A percentile compares a stretch with the other conserved stretches of the same genome.
phyloP scores from a whole-genome alignment of 2,329 filamentous ascomycete species.

The Penicillium sp. region DNA sequence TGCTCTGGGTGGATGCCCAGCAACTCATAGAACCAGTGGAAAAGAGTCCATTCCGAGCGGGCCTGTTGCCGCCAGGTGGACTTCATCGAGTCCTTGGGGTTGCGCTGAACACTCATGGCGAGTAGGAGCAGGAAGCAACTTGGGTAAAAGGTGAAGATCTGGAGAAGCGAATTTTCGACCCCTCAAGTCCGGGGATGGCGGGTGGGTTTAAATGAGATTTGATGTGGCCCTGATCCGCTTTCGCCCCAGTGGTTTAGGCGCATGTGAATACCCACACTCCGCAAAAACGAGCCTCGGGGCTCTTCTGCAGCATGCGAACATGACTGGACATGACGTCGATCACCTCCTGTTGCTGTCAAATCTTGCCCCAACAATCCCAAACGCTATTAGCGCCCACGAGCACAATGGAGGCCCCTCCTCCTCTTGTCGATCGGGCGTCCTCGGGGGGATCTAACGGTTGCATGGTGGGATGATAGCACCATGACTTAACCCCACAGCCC shows the following conservation, averaged over 20 bases:
- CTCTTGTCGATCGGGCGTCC: background rate
- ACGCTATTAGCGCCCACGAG: background rate
- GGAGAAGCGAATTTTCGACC: background rate
- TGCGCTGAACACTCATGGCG: slow-evolving; percentile 20
- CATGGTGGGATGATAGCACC: slow-evolving; percentile 3
- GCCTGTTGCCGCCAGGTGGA: slow-evolving; percentile 30
- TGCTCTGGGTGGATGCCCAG: slow-evolving; percentile 27
- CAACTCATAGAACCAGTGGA: slow-evolving; percentile 33
- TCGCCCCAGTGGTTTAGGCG: slow-evolving; percentile 13
- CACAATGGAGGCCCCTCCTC: background rate
- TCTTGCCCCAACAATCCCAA: slow-evolving; percentile 19
- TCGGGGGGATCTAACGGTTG: background rate
- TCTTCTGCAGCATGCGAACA: background rate
- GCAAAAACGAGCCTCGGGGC: slow-evolving; percentile 22
- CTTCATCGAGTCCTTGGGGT: slow-evolving; percentile 33
- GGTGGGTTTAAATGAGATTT: slow-evolving; percentile 19
- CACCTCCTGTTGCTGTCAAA: slow-evolving; percentile 7
- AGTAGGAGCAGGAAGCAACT: background rate
- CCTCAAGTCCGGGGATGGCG: background rate
- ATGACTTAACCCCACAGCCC: slow-evolving; percentile 5
- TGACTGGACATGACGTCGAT: slow-evolving; percentile 21
- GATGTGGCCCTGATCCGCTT: slow-evolving; percentile 16
- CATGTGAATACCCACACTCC: slow-evolving; percentile 29
- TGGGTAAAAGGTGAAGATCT: background rate
- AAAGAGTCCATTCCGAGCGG: slow-evolving; percentile 27